Evolutionary conservation across 139 green algal species (phyloP), one percentile per base, ranked within the genome.

Genomic region (Haematococcus lacustris): DNA sequence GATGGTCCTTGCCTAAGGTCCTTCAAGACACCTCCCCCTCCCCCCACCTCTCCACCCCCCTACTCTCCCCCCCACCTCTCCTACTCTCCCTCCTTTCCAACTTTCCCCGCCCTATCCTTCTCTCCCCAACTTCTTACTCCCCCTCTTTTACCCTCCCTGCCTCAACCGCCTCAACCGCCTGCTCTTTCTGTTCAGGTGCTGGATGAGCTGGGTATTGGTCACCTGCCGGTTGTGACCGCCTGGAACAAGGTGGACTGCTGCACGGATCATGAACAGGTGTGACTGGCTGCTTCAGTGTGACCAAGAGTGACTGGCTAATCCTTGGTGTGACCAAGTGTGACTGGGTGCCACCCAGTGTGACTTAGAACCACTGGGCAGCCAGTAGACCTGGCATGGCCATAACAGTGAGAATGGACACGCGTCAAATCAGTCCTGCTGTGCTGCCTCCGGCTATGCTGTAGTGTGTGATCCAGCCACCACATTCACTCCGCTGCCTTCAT

Each of bases 201-300:
- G 3, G 75, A 86, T 25, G 88, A 97, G 43, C 70, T 97, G 30
- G 83, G 75, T 2, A 82, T 91, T 1, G 61, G 71, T 6, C 50
- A 85, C 41, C 80, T 94, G 1, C 91, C 94, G 2, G 53, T 90
- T 5, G 34, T 97, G 2, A 93, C 86, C 0, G 92, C 96, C 28
- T 98, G 94, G 94, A 98, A 98, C 87, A 98, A 98, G 87, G 77
- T 93, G 7, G 93, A 97, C 67, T 73, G 76, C 0, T 84, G 76
- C 39, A 59, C 76, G 0, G 74, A 90, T 60, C 88, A 88, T 3
- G 85, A 83, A 0, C 78, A 86, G 51, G 85, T 96, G 51, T 5
- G 76, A 13, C 3, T 63, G 21, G 35, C 37, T n/a, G 50, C 6
- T 1, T 51, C 6, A 34, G 21, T 37, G 51, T 61, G 3, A 26